Evolutionary conservation across 2,329 filamentous ascomycete genomes (phyloP).

Genomic region (Fusarium hostae): DNA sequence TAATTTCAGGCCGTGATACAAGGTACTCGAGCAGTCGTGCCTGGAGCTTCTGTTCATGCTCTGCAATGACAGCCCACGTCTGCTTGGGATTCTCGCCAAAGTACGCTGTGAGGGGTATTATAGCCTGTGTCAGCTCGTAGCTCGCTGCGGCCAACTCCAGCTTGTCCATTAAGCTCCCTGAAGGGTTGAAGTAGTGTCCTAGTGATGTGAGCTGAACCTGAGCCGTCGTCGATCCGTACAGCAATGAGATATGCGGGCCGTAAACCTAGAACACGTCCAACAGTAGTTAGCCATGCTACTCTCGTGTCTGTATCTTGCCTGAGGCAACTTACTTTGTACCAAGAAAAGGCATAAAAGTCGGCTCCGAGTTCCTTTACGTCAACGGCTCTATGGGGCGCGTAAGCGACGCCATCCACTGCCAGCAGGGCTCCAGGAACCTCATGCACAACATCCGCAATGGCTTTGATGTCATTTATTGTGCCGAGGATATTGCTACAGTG

Average conservation of each 20-base stretch:
- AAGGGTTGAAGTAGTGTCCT: background rate
- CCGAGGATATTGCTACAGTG: conserved; percentile 2
- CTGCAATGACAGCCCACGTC: background rate
- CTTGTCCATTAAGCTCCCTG: background rate
- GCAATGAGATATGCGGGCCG: background rate
- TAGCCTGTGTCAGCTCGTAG: background rate
- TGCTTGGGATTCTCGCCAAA: conserved; percentile 1
- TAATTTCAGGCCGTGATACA: background rate
- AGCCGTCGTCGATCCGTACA: background rate
- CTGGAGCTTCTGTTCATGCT: background rate
- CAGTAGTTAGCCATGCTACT: background rate
- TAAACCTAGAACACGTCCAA: background rate
- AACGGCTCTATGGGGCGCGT: background rate
- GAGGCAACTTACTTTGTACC: background rate
- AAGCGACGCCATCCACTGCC: background rate
- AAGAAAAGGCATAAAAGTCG: background rate
- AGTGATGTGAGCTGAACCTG: background rate
- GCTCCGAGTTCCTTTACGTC: conserved; percentile 1
- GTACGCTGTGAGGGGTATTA: background rate
- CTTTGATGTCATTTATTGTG: background rate
- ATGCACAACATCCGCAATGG: background rate
- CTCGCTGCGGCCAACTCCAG: background rate
- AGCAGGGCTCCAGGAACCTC: background rate
- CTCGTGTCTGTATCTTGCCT: background rate
- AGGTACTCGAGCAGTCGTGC: background rate